Base-by-base conservation (phyloP, 495 filamentous ascomycete genomes). In the Lophium mytilinum region DNA sequence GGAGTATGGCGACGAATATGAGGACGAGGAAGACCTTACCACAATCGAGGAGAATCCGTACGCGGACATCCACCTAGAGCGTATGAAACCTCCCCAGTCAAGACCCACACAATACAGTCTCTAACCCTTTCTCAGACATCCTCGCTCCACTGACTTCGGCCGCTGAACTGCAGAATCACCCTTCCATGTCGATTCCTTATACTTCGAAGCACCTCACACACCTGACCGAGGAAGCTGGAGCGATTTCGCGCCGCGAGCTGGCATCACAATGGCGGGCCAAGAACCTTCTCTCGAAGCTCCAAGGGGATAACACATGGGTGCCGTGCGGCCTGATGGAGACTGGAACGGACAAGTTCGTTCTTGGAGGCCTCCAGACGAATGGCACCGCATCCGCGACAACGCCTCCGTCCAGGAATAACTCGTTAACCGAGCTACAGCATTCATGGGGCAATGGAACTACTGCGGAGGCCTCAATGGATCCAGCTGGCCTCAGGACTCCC, bases 141-240 rank as follows among this genome's bases (percentile, higher is more conserved):
- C 81, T 99, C 11, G 87, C 87, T 40, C 93, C 93, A 21, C 73
- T 97, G 50, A 94, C 89, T 52, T 79, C 89, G 53, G 86, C 90
- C 19, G 87, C 90, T 50, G 89, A 95, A 68, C 78, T 99, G 35
- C 83, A 88, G 4, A 78, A 72, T 37, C 93, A 99, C 66, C 90
- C 90, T 58, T 86, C 88, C 3, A 70, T 96, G 50, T 90, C 90
- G 35, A 78, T 83, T 63, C 81, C 91, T 0, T 97, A 94, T 71
- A 85, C 75, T 1, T 90, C 88, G 9, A 83, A 82, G 56, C 86
- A 87, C 4, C 78, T 99, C n/a, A 83, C 82, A 41, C 80, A 92
- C 52, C 83, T 99, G 70, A 83, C 83, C 10, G 75, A 77, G 37
- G 80, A 91, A 36, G 80, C 78, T 53, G 80, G 75, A 60, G 78